Evolutionary conservation across 140 eudicot species (phyloP), one percentile per base, ranked within the genome.

Genomic region (Erigeron philadelphicus): DNA sequence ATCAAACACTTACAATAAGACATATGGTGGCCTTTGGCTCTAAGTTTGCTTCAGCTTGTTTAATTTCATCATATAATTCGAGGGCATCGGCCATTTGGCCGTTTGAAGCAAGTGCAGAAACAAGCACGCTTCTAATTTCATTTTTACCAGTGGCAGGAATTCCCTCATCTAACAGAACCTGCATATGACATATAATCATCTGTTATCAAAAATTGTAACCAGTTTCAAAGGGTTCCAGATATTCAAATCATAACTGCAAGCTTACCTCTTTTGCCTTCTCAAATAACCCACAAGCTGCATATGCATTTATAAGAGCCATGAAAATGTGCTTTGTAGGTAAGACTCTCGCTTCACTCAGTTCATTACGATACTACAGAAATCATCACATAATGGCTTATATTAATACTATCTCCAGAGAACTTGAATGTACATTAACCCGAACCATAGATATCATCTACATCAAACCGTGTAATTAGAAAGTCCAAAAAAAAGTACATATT

Each of bases 271-370:
- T 87, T 59, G 98, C 98, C 69, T 85, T 85, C 67, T 89, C 86
- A 72, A 81, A 82, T 59, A 79, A 76, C 62, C 96, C 96, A 82
- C 84, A 89, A 66, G 90, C 68, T 64, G 95, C 94, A 79, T 89
- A 93, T 55, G 90, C 96, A 80, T 93, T 86, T 80, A 93, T 82
- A 61, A 87, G 90, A 57, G 95, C 95, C 94, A 84, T 83, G 43
- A 44, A 86, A 71, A 93, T 61, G 73, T 81, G 87, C 72, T 83
- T 93, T 61, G 96, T 86, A 56, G 74, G 81, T 56, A 66, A 71
- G 66, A 87, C 81, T 41, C 82, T 80, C 64, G 94, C 67, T 4
- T 72, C 61, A 48, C 45, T 21, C 79, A 93, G 53, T 67, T 68
- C 82, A 35, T 75, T 80, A 59, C 54, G 80, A 71, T 75, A 81